Evolutionary conservation across 345 rosid species (phyloP).

Genomic region (Crucihimalaya himalaica): DNA sequence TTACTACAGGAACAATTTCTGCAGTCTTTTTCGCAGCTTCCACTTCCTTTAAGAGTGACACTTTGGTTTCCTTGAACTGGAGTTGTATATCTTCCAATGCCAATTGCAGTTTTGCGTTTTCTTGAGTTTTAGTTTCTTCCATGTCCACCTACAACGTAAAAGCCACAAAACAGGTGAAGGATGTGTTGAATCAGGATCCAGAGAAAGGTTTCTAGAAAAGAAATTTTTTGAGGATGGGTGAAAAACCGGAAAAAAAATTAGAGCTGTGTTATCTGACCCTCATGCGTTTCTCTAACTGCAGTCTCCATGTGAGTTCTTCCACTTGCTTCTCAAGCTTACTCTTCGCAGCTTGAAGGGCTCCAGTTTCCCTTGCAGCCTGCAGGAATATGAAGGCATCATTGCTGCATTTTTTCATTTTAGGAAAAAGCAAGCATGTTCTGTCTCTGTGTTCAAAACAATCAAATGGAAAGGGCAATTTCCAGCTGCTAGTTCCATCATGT

Average conservation of each 20-base stretch:
- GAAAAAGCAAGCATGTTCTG: constrained; percentile 5
- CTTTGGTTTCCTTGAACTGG: constrained; percentile 80
- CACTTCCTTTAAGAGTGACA: constrained; percentile 61
- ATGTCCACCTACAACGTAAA: constrained; percentile 62
- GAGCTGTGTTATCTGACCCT: constrained; percentile 50
- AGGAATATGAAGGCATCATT: constrained; percentile 31
- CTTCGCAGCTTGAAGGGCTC: constrained; percentile 96
- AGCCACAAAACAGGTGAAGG: constrained; percentile 22
- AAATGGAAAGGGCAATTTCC: constrained; percentile 13
- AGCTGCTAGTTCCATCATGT: constrained; percentile 25
- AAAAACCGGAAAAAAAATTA: background rate
- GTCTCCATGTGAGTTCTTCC: constrained; percentile 81
- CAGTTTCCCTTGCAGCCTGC: constrained; percentile 96
- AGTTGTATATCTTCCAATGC: constrained; percentile 76
- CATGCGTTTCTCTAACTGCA: constrained; percentile 80
- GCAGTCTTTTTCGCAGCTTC: constrained; percentile 70
- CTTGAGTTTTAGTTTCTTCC: constrained; percentile 88
- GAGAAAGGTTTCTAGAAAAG: background rate
- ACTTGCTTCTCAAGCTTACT: constrained; percentile 86
- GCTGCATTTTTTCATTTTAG: constrained; percentile 8
- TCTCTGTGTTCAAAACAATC: constrained; percentile 19
- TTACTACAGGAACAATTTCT: constrained; percentile 62
- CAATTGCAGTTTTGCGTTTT: constrained; percentile 76
- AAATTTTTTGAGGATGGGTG: constrained; percentile 8
- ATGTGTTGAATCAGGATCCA: constrained; percentile 15